A percentile compares a stretch with the other conserved stretches of the same genome.
Evolutionary conservation across 805 yeast species (phyloP).

Genomic region (Diddensiella santjacobensis): DNA sequence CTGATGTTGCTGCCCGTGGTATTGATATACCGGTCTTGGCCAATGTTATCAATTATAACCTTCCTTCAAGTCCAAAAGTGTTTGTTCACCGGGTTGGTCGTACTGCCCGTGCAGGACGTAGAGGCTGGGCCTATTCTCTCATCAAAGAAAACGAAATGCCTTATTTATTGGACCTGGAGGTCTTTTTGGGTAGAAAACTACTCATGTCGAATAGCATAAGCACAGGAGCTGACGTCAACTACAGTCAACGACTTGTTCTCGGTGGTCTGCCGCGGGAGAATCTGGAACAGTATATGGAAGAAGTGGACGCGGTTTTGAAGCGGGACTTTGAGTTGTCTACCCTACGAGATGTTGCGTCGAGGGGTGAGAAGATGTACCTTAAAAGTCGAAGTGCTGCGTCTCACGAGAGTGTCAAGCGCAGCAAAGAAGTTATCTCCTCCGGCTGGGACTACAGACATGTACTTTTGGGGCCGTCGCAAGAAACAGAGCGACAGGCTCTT

Average conservation of each 20-base stretch:
- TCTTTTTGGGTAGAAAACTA: constrained; percentile 82
- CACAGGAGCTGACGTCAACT: constrained; percentile 47
- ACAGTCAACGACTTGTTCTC: constrained; percentile 70
- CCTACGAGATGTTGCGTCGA: constrained; percentile 64
- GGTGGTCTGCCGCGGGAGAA: constrained; percentile 77
- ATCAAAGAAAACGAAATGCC: constrained; percentile 84
- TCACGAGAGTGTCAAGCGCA: constrained; percentile 74
- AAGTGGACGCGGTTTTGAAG: constrained; percentile 55
- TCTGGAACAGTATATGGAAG: constrained; percentile 69
- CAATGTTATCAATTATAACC: constrained; percentile 84
- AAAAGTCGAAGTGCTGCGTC: constrained; percentile 87
- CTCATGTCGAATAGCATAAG: constrained; percentile 44
- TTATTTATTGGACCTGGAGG: constrained; percentile 81
- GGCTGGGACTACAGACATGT: constrained; percentile 89
- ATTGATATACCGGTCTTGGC: constrained; percentile 96
- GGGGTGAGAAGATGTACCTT: constrained; percentile 85
- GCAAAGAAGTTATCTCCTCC: constrained; percentile 61
- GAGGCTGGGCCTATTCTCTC: constrained; percentile 95
- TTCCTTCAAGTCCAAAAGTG: constrained; percentile 89
- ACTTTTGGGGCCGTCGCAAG: constrained; percentile 45
- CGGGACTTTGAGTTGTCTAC: constrained; percentile 65
- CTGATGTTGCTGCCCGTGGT: constrained; percentile 95
- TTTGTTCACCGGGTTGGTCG: constrained; percentile 98
- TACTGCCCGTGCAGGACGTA: constrained; percentile 98
- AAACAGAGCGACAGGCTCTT: constrained; percentile 66